These are phyloP conservation scores for Debaryomyces maramus DNA, from an alignment of 805 yeast species.

Conservation along the genomic window DNA sequence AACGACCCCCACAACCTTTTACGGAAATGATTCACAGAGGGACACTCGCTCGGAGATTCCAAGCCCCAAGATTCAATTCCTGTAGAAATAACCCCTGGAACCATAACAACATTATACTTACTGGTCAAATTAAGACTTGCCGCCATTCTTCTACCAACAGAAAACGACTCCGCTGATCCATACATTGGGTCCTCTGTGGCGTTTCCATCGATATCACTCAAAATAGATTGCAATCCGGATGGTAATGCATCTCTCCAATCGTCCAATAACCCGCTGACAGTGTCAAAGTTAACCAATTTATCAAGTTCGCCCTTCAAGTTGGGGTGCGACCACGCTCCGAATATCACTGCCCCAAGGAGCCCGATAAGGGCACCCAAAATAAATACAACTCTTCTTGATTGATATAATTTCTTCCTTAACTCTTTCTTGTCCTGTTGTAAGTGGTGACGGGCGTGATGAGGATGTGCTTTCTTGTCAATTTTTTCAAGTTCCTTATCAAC, in stretches of 20 bases:
- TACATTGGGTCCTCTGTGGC: conserved; percentile 30
- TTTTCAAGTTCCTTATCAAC: neutral
- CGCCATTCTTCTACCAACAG: conserved; percentile 72
- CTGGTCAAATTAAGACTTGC: conserved; percentile 51
- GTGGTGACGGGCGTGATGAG: neutral
- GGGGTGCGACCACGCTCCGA: conserved; percentile 43
- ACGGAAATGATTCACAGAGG: conserved; percentile 79
- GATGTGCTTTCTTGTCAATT: no score
- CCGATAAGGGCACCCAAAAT: conserved; percentile 75
- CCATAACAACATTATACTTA: conserved; percentile 81
- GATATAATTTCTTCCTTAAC: conserved; percentile 31
- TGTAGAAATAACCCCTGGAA: conserved; percentile 95
- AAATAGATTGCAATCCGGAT: conserved; percentile 54
- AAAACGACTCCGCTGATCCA: conserved; percentile 78
- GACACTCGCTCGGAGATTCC: conserved; percentile 74
- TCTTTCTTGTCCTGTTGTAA: neutral
- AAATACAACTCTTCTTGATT: conserved; percentile 60
- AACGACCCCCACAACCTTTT: conserved; percentile 96
- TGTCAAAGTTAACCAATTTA: conserved; percentile 53
- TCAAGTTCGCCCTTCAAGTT: conserved; percentile 48
- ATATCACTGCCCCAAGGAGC: conserved; percentile 58
- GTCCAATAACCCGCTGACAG: conserved; percentile 56
- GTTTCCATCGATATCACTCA: conserved; percentile 53
- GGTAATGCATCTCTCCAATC: conserved; percentile 82
- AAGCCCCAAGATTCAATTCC: conserved; percentile 94